Base-by-base conservation (phyloP, 1,284 basidiomycete genomes). In the Spongiforma sp. region DNA sequence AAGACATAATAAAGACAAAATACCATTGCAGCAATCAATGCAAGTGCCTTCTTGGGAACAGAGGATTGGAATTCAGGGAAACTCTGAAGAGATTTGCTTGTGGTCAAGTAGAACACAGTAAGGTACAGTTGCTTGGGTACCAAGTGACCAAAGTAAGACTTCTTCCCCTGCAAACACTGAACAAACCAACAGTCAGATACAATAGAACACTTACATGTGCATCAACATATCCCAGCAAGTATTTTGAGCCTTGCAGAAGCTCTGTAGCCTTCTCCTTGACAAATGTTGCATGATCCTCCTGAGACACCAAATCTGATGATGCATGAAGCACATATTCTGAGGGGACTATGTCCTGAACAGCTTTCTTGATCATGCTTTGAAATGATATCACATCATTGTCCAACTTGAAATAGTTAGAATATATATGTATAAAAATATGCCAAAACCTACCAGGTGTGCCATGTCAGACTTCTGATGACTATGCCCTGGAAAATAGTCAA, bases 351-450 rank as follows among this genome's bases (percentile, higher is more conserved):
- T 60, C 57, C 19, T 62, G 61, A 24, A 32, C 10, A 5, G 50
- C 37, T 19, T 30, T 62, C 50, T 62, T 62, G n/a, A 62, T 30
- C 10, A 59, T 24, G 32, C 61, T 62, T 19, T 3, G 8, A 53
- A 62, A 62, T 5, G 19, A 43, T 17, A 19, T n/a, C 5, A 60
- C 33, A 36, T 62, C 57, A 5, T 59, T 32, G 36, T 62, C 59
- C 5, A 62, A 39, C 61, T 62, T 4, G 6, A 48, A 48, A 48
- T 24, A 28, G 26, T 48, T 14, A 48, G 46, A n/a, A n/a, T n/a
- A 24, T 48, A 26, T 24, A 24, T 48, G 14, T 14, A 12, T 48
- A 14, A 26, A n/a, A n/a, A 26, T 48, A 48, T 14, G 14, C 14
- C 46, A 24, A 48, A 8, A 28, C 9, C 21, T 48, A 48, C 46